Conservation (phyloP, 2,329 filamentous ascomycete species). For the Penicillium sp. region DNA sequence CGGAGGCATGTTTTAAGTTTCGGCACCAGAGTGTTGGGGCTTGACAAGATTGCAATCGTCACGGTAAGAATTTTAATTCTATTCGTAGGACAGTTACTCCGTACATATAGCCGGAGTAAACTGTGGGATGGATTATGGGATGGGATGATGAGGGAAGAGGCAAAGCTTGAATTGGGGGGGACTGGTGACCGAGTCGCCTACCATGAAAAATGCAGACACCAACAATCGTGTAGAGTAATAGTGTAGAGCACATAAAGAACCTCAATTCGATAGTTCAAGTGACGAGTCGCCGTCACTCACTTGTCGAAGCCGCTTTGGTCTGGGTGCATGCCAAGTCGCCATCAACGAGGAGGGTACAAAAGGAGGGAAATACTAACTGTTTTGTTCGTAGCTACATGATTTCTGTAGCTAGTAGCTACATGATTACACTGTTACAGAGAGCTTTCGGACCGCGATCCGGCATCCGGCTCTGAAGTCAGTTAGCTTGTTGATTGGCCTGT, state of each 20-base stretch:
- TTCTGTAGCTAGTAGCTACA: too few species aligned
- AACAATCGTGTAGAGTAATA: not conserved
- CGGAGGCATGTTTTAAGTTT: constrained; percentile 9
- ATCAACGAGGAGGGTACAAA: not conserved
- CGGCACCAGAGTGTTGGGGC: constrained; percentile 1
- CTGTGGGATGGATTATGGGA: too few species aligned
- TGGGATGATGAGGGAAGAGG: not conserved
- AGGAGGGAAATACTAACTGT: too few species aligned
- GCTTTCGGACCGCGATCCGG: not conserved
- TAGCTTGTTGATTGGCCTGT: not conserved
- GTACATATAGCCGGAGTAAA: not conserved
- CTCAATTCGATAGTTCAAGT: not conserved
- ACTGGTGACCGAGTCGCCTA: not conserved
- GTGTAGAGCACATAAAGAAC: not conserved
- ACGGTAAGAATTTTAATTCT: not conserved
- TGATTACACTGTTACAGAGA: not conserved
- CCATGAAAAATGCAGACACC: not conserved
- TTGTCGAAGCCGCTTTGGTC: not conserved
- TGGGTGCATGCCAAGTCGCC: not conserved
- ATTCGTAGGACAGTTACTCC: not conserved
- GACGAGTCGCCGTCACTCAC: not conserved
- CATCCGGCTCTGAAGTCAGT: not conserved
- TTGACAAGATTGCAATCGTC: constrained; percentile 1
- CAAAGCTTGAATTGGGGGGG: not conserved
- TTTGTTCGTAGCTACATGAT: too few species aligned